phyloP scores from a whole-genome alignment of 2,329 filamentous ascomycete species.

The Alternaria ethzedia region DNA sequence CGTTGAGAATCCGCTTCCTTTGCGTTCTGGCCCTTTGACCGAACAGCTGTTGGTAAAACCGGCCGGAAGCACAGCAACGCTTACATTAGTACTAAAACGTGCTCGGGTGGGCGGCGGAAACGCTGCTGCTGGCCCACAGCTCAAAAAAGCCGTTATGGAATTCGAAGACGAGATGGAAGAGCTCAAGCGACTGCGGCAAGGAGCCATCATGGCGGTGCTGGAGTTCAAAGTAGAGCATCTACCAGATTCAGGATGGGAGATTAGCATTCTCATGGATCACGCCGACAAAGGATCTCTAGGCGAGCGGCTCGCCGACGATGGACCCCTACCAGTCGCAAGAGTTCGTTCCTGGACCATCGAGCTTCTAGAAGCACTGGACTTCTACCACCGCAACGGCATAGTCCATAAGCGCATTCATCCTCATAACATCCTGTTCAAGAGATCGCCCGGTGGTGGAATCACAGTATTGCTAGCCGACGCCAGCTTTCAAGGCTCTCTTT shows the following conservation, averaged over 20 bases:
- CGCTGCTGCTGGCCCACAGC: constrained; percentile 68
- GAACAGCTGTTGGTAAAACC: constrained; percentile 76
- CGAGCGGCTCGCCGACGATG: constrained; percentile 81
- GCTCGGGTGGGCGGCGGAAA: constrained; percentile 50
- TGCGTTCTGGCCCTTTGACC: constrained; percentile 70
- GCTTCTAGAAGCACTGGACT: constrained; percentile 85
- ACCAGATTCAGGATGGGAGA: constrained; percentile 68
- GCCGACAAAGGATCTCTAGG: constrained; percentile 83
- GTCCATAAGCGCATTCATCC: constrained; percentile 84
- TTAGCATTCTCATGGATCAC: constrained; percentile 76
- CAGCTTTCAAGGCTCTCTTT: constrained; percentile 71
- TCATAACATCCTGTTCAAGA: constrained; percentile 78
- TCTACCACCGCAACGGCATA: constrained; percentile 83
- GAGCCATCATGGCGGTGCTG: constrained; percentile 78
- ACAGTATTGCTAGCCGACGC: constrained; percentile 77
- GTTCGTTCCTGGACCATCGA: constrained; percentile 91
- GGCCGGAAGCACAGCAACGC: constrained; percentile 56
- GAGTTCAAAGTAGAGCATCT: constrained; percentile 74
- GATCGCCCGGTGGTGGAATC: constrained; percentile 69
- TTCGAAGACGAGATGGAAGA: constrained; percentile 79
- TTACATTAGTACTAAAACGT: constrained; percentile 69
- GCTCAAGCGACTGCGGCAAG: constrained; percentile 76
- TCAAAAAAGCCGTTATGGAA: constrained; percentile 77
- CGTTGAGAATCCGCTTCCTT: constrained; percentile 69
- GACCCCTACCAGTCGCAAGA: constrained; percentile 73